A percentile compares a stretch with the other conserved stretches of the same genome.
Conservation (phyloP, 2,329 filamentous ascomycete species). For the Pleurostoma richardsiae region DNA sequence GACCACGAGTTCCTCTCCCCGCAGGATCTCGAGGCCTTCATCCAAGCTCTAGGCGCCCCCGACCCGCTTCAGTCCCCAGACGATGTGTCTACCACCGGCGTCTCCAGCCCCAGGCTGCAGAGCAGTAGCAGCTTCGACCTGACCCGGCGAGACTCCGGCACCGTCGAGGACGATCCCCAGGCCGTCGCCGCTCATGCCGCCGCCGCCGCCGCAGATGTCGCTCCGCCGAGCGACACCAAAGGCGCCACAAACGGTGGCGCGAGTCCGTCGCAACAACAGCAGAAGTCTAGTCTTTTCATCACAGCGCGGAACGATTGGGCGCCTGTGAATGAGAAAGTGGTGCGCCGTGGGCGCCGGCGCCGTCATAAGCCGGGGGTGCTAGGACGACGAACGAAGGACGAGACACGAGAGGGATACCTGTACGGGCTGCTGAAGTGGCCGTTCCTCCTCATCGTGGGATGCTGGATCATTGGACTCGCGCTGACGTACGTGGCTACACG, state of each 20-base stretch:
- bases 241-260: conserved; percentile 7
- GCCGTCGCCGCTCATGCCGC: conserved; percentile 32
- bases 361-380: conserved; percentile 32
- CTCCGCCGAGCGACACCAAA: conserved; percentile 8
- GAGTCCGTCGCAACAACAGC: conserved; percentile 9
- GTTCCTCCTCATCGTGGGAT: conserved; percentile 70
- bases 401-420: conserved; percentile 89
- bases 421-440: conserved; percentile 92
- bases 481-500: conserved; percentile 74
- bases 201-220: conserved; percentile 30
- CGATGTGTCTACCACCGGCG: conserved; percentile 40
- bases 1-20: conserved; percentile 71
- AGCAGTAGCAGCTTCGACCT: conserved; percentile 33
- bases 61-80: conserved; percentile 63
- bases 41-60: conserved; percentile 74
- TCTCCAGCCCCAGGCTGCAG: conserved; percentile 27
- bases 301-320: conserved; percentile 95
- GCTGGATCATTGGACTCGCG: conserved; percentile 73
- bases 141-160: conserved; percentile 34
- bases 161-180: conserved; percentile 18
- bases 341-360: conserved; percentile 9
- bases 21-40: conserved; percentile 72
- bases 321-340: conserved; percentile 70
- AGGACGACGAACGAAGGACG: conserved; percentile 68
- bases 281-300: conserved; percentile 53